phyloP scores from a whole-genome alignment of 257 asterid genomes.

The Capsicum pubescens region DNA sequence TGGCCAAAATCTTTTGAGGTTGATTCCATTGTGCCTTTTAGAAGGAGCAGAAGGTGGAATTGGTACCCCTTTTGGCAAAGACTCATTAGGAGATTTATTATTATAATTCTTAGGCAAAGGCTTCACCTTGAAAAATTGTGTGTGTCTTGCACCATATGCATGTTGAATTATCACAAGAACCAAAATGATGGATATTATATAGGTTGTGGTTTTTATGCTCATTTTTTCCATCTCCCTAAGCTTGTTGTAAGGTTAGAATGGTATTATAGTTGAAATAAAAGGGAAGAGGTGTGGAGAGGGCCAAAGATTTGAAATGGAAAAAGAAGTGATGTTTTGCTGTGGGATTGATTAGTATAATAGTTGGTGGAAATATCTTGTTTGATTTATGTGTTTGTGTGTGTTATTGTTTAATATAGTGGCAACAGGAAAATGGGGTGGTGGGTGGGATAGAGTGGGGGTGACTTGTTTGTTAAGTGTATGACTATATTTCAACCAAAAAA shows the following conservation, averaged over 20 bases:
- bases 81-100: slow-evolving; percentile 39
- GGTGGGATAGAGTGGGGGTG: slow-evolving; percentile 36
- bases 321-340: not conserved
- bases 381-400: not conserved
- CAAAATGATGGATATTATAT: slow-evolving; percentile 39
- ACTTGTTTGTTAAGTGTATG: slow-evolving; percentile 41
- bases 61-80: slow-evolving; percentile 70
- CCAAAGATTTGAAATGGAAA: not conserved
- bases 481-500: no score
- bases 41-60: slow-evolving; percentile 89
- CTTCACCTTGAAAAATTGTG: slow-evolving; percentile 52
- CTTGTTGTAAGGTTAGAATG: not conserved
- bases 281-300: slow-evolving; percentile 22
- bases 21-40: slow-evolving; percentile 59
- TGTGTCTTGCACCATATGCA: slow-evolving; percentile 52
- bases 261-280: not conserved
- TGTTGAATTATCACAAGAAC: slow-evolving; percentile 36
- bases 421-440: not conserved
- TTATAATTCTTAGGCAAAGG: slow-evolving; percentile 32
- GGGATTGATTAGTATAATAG: not conserved
- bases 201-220: slow-evolving; percentile 40
- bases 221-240: slow-evolving; percentile 26
- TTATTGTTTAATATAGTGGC: not conserved
- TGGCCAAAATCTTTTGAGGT: slow-evolving; percentile 31
- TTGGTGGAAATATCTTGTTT: slow-evolving; percentile 14